Conservation (phyloP, 2,329 filamentous ascomycete species). For the Domatiomyces globalis region DNA sequence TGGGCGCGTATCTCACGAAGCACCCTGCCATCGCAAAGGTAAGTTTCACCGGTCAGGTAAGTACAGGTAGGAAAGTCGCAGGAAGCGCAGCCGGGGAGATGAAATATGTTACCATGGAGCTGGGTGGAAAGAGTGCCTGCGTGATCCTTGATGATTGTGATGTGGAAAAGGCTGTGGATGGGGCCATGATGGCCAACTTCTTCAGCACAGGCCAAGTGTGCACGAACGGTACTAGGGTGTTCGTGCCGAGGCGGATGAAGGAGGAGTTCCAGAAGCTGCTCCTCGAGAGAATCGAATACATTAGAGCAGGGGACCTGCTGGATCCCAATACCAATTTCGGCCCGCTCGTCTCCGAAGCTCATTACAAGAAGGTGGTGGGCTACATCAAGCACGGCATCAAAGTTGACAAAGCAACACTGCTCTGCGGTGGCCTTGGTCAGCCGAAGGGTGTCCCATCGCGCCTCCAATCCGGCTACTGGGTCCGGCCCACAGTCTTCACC, state of each 20-base stretch:
- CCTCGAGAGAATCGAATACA: conserved; percentile 52
- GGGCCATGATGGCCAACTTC: conserved; percentile 89
- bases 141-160: conserved; percentile 69
- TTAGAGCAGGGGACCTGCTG: conserved; percentile 60
- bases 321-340: conserved; percentile 67
- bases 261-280: conserved; percentile 53
- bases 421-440: conserved; percentile 55
- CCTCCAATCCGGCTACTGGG: conserved; percentile 59
- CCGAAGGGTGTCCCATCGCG: conserved; percentile 39
- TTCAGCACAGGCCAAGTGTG: conserved; percentile 84
- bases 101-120: conserved; percentile 87
- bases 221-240: conserved; percentile 82
- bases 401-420: conserved; percentile 55
- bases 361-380: conserved; percentile 61
- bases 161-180: conserved; percentile 66
- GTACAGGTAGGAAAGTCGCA: conserved; percentile 70
- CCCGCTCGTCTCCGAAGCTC: conserved; percentile 59
- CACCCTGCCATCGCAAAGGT: conserved; percentile 69
- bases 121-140: conserved; percentile 73
- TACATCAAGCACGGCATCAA: conserved; percentile 67
- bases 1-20: conserved; percentile 59
- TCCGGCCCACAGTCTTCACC: conserved; percentile 71
- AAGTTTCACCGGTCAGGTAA: conserved; percentile 77
- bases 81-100: conserved; percentile 59
- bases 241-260: conserved; percentile 56